Evolutionary conservation across 495 filamentous ascomycete genomes (phyloP).

Genomic region (Penicillium coffeae): DNA sequence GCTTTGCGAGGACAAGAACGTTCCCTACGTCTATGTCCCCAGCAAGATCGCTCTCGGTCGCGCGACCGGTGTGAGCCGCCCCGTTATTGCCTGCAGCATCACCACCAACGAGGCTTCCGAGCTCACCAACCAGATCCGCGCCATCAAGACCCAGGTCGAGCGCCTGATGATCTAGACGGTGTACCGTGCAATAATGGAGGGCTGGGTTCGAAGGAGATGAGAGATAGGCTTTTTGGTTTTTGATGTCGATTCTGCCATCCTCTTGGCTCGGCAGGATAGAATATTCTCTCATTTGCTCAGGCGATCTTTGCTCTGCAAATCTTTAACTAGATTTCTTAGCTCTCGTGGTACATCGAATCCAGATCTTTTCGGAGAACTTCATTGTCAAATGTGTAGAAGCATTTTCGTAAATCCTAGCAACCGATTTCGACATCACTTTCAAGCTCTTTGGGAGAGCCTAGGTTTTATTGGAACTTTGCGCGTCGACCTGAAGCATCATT

Average conservation of each 20-base stretch:
- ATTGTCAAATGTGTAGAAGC: too few species aligned
- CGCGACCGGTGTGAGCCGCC: slow-evolving; percentile 67
- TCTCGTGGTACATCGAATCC: slow-evolving; percentile 5
- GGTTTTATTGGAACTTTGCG: too few species aligned
- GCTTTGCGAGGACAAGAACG: slow-evolving; percentile 81
- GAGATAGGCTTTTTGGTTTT: not conserved
- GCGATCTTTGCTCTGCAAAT: slow-evolving; percentile 12
- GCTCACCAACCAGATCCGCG: slow-evolving; percentile 76
- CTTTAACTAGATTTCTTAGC: slow-evolving; percentile 19
- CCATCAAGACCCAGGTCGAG: slow-evolving; percentile 93
- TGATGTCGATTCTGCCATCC: not conserved
- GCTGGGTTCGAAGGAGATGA: not conserved
- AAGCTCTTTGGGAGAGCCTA: too few species aligned
- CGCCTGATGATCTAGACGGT: slow-evolving; percentile 81
- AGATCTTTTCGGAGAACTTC: slow-evolving; percentile 11
- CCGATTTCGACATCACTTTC: too few species aligned
- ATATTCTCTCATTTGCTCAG: not conserved
- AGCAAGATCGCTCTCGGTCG: slow-evolving; percentile 74
- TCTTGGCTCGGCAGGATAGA: not conserved
- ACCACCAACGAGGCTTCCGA: slow-evolving; percentile 93
- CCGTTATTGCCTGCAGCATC: slow-evolving; percentile 73
- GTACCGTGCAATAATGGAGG: not conserved
- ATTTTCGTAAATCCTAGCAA: too few species aligned
- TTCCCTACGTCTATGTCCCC: slow-evolving; percentile 60
- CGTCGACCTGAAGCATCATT: too few species aligned